Conservation (phyloP, 495 filamentous ascomycete species). For the Hypomontagnella submonticulosa region DNA sequence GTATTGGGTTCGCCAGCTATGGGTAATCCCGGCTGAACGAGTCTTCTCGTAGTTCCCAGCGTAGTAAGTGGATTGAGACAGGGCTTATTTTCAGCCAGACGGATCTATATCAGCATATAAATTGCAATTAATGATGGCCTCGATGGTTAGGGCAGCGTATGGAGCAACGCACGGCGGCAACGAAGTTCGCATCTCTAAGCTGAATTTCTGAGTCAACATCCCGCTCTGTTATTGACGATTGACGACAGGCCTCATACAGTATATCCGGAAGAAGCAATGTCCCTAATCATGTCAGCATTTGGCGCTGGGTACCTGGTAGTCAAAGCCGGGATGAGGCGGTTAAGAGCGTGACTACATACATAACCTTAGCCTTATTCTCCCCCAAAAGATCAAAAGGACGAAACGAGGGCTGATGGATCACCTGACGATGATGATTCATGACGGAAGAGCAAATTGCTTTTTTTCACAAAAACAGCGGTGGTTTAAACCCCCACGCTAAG, state of each 20-base stretch:
- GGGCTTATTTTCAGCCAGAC: slow-evolving; percentile 32
- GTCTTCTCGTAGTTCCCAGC: not conserved
- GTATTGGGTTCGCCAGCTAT: not conserved
- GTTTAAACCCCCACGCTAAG: slow-evolving; percentile 15
- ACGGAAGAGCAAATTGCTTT: slow-evolving; percentile 21
- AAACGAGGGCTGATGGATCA: slow-evolving; percentile 5
- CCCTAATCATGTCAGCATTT: slow-evolving; percentile 1
- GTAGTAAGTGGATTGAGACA: slow-evolving; percentile 3
- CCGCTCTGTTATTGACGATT: slow-evolving; percentile 3
- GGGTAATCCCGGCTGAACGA: not conserved
- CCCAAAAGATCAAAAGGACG: not conserved
- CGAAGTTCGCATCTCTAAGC: not conserved
- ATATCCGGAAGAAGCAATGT: slow-evolving; percentile 22
- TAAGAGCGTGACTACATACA: not conserved
- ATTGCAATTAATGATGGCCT: slow-evolving; percentile 14
- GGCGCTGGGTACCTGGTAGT: not conserved
- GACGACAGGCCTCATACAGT: slow-evolving; percentile 20
- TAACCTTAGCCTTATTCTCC: too few relatives aligned
- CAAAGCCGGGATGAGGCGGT: not conserved
- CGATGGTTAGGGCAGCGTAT: slow-evolving; percentile 16
- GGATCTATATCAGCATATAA: slow-evolving; percentile 29
- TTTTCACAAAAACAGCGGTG: slow-evolving; percentile 13
- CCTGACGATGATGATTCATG: slow-evolving; percentile 28
- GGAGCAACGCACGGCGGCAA: slow-evolving; percentile 18
- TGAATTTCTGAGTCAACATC: slow-evolving; percentile 3